These are phyloP conservation scores for Effrenium voratum DNA, from an alignment of 73 alveolate genomes.

Conservation along the genomic window DNA sequence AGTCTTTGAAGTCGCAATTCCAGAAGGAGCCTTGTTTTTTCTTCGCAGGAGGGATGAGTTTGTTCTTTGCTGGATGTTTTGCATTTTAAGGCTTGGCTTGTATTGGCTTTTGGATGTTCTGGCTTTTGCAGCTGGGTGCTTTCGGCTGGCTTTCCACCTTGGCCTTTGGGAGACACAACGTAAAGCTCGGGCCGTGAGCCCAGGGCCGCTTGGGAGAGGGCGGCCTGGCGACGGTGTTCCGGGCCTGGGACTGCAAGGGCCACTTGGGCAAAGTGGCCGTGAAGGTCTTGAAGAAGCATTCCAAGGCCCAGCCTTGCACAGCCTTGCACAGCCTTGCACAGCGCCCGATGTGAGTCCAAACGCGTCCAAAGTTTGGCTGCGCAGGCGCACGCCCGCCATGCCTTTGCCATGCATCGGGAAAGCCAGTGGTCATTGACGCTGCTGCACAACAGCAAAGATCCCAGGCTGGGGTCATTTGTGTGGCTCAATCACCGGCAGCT, in stretches of 20 bases:
- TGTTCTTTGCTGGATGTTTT: no score
- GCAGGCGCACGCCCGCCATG: constrained; percentile 81
- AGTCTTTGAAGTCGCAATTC: neutral
- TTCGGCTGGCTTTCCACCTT: no score
- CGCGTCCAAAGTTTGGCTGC: neutral
- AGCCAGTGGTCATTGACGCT: constrained; percentile 77
- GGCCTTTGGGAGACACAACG: no score
- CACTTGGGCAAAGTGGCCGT: constrained; percentile 67
- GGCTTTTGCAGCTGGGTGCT: neutral
- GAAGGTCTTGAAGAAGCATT: constrained; percentile 84
- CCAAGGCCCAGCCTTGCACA: constrained; percentile 16
- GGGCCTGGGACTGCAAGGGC: constrained; percentile 84
- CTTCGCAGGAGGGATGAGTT: no score
- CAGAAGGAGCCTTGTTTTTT: no score
- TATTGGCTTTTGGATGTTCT: neutral
- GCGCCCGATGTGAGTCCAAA: no score
- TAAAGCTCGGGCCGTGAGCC: no score
- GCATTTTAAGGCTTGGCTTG: neutral
- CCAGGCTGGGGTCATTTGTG: no score
- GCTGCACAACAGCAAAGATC: constrained; percentile 38
- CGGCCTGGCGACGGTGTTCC: constrained; percentile 72
- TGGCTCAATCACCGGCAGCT: no score
- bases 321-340: neutral
- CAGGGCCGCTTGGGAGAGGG: constrained; percentile 87
- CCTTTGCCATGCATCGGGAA: constrained; percentile 91